Evolutionary conservation across 73 alveolate species (phyloP).

Genomic region (Durusdinium trenchii): DNA sequence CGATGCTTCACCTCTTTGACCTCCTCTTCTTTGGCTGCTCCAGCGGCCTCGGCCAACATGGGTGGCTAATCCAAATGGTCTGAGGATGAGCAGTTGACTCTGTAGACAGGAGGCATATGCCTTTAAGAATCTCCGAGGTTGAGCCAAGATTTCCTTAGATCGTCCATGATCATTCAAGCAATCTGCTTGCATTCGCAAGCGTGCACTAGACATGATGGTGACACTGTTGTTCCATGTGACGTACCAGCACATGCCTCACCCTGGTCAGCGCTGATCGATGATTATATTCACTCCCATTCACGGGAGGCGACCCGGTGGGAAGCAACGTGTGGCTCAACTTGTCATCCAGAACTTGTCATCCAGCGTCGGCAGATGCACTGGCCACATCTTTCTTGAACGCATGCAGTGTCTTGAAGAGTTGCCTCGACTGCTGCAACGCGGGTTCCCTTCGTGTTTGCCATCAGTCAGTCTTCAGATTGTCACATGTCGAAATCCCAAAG

Average conservation of each 20-base stretch:
- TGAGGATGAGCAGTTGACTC: no score
- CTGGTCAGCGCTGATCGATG: no score
- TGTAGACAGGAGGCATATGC: conserved; percentile 47
- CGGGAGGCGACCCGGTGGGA: no score
- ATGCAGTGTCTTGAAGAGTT: conserved; percentile 82
- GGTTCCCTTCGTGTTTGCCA: no score
- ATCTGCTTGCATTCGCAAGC: background rate
- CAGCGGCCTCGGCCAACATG: background rate
- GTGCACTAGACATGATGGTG: no score
- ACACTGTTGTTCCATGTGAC: no score
- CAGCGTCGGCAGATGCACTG: conserved; percentile 48
- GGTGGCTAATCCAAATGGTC: background rate
- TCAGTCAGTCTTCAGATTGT: no score
- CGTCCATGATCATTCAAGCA: background rate
- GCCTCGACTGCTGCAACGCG: no score
- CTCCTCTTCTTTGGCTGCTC: conserved; percentile 51
- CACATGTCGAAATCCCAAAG: no score
- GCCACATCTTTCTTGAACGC: conserved; percentile 86
- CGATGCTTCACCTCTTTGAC: conserved; percentile 18
- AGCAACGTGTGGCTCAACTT: no score
- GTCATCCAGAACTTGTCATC: background rate
- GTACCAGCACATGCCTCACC: no score
- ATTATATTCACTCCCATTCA: no score
- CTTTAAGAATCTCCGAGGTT: conserved; percentile 64
- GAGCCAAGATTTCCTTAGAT: conserved; percentile 56